Conservation (phyloP, 257 asterid genomes). For the Solanum piurae region DNA sequence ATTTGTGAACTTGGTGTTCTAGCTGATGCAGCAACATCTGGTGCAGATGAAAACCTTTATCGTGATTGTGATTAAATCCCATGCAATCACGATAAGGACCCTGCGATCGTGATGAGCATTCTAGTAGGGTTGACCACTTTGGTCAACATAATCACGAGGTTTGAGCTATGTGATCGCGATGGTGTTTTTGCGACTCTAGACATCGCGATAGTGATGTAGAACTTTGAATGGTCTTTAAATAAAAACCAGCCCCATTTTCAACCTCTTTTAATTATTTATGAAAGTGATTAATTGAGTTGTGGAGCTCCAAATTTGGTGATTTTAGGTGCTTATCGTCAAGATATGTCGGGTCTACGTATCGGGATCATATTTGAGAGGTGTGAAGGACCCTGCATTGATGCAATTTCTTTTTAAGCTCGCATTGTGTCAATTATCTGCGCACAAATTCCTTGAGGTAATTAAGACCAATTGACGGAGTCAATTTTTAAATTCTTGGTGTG, state of each 20-base stretch:
- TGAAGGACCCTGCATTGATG: not conserved
- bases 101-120: not conserved
- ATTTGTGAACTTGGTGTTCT: not conserved
- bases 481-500: not conserved
- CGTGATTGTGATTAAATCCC: not conserved
- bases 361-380: not conserved
- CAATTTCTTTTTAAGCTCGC: not conserved
- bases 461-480: not conserved
- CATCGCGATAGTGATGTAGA: too few species aligned
- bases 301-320: not conserved
- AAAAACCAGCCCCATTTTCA: too few species aligned
- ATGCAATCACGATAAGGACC: not conserved
- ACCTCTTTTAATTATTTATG: not conserved
- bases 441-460: not conserved
- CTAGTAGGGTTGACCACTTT: not conserved
- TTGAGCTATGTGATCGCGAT: not conserved
- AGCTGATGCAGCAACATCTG: not conserved
- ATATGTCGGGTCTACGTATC: not conserved
- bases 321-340: not conserved
- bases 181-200: too few species aligned
- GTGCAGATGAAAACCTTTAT: not conserved
- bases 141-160: not conserved
- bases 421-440: not conserved
- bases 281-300: not conserved
- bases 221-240: too few species aligned